These are phyloP conservation scores for Blastomyces percursus DNA, from an alignment of 2,329 filamentous ascomycete species.

Conservation along the genomic window DNA sequence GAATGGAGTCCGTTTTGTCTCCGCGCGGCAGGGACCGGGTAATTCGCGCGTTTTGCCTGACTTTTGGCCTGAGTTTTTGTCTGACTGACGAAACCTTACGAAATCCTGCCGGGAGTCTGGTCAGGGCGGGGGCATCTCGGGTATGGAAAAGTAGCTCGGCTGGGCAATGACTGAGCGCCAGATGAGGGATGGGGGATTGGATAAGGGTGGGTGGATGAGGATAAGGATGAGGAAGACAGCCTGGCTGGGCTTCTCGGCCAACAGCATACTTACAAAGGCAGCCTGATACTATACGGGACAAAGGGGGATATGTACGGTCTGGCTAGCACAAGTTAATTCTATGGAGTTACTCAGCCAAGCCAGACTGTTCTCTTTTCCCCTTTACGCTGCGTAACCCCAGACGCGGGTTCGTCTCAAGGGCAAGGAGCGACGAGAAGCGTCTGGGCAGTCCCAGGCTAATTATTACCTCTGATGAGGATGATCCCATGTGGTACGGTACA, in stretches of 20 bases:
- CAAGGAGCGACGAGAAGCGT: background rate
- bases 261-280: background rate
- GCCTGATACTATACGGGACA: background rate
- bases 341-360: background rate
- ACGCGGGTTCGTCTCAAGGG: background rate
- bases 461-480: background rate
- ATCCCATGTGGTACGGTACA: no score
- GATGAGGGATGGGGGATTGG: no score
- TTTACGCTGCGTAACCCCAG: background rate
- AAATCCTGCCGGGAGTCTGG: background rate
- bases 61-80: background rate
- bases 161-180: background rate
- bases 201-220: no score
- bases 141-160: background rate
- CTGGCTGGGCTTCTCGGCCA: background rate
- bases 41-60: background rate
- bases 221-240: background rate
- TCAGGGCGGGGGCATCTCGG: background rate
- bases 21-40: background rate
- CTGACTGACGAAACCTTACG: no score
- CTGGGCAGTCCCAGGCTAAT: background rate
- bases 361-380: background rate
- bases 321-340: background rate
- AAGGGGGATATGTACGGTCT: no score
- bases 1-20: background rate